phyloP scores from a whole-genome alignment of 2,329 filamentous ascomycete genomes.

The Trichoderma semiorbis region DNA sequence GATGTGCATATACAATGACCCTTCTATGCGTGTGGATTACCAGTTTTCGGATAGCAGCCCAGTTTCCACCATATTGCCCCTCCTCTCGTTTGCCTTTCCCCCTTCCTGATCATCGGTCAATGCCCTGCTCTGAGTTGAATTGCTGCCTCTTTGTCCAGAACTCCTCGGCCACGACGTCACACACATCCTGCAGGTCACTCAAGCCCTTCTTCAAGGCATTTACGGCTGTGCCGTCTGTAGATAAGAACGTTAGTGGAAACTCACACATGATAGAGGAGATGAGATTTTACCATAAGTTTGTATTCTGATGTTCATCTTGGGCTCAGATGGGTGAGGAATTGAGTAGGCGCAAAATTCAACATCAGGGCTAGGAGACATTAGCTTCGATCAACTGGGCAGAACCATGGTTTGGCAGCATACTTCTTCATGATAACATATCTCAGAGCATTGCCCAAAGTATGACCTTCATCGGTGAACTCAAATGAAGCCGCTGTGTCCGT shows the following conservation, averaged over 20 bases:
- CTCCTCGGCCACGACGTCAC: slow-evolving; percentile 89
- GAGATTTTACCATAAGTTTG: slow-evolving; percentile 81
- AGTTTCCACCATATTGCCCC: slow-evolving; percentile 12
- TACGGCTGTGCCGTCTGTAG: slow-evolving; percentile 70
- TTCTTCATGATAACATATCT: slow-evolving; percentile 99
- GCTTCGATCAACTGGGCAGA: background rate
- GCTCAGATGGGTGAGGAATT: slow-evolving; percentile 93
- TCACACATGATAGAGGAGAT: no score
- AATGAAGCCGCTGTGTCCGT: slow-evolving; percentile 89
- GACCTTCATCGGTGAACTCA: slow-evolving; percentile 89
- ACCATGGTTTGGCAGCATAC: slow-evolving; percentile 44
- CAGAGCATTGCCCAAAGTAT: slow-evolving; percentile 91
- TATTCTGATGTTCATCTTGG: slow-evolving; percentile 95
- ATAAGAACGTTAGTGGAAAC: slow-evolving; percentile 21
- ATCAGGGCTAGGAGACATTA: slow-evolving; percentile 64
- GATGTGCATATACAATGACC: slow-evolving; percentile 21
- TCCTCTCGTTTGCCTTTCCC: background rate
- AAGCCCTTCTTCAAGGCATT: slow-evolving; percentile 89
- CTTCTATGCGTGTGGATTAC: slow-evolving; percentile 24
- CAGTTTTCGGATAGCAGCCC: background rate
- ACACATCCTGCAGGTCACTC: slow-evolving; percentile 82
- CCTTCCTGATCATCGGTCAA: slow-evolving; percentile 28
- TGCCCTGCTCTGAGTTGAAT: slow-evolving; percentile 34
- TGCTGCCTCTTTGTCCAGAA: slow-evolving; percentile 60
- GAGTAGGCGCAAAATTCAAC: slow-evolving; percentile 99